A percentile compares a stretch with the other conserved stretches of the same genome.
phyloP scores from a whole-genome alignment of 345 rosid species.

The Hevea brasiliensis region DNA sequence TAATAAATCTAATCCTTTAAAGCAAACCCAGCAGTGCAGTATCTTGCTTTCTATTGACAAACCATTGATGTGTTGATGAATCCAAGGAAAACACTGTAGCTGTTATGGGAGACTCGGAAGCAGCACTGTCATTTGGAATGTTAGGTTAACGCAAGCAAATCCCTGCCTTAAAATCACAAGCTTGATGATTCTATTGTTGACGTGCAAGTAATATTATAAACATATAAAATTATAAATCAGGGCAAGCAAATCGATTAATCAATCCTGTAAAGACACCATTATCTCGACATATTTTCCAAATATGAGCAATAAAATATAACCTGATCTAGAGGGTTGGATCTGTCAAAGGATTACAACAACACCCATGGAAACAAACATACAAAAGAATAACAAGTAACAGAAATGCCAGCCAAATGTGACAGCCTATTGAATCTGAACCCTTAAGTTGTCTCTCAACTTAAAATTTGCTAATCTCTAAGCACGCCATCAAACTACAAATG shows the following conservation, averaged over 20 bases:
- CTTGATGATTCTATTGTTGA: neutral
- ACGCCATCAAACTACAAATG: neutral
- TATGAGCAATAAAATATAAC: slow-evolving; percentile 15
- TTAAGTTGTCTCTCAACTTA: slow-evolving; percentile 10
- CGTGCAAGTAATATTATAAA: neutral
- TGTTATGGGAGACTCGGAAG: too few relatives aligned
- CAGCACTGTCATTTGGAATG: too few relatives aligned
- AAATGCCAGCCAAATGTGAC: neutral
- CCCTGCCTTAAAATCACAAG: too few relatives aligned
- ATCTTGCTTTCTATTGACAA: too few relatives aligned
- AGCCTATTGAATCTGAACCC: slow-evolving; percentile 5
- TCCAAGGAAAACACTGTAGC: too few relatives aligned
- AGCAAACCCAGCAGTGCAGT: too few relatives aligned
- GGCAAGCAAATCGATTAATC: slow-evolving; percentile 12
- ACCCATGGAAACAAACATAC: slow-evolving; percentile 7
- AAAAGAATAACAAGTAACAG: slow-evolving; percentile 15
- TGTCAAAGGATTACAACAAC: slow-evolving; percentile 15
- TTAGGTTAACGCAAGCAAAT: too few relatives aligned
- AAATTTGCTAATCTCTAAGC: neutral
- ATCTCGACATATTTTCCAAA: slow-evolving; percentile 23
- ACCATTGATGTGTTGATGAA: too few relatives aligned
- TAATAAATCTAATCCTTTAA: too few relatives aligned
- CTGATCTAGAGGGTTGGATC: slow-evolving; percentile 22
- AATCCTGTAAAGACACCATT: slow-evolving; percentile 15
- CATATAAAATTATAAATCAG: neutral